Evolutionary conservation across 352 stramenopile species (phyloP).

Genomic region (Pythium vanterpoolii): DNA sequence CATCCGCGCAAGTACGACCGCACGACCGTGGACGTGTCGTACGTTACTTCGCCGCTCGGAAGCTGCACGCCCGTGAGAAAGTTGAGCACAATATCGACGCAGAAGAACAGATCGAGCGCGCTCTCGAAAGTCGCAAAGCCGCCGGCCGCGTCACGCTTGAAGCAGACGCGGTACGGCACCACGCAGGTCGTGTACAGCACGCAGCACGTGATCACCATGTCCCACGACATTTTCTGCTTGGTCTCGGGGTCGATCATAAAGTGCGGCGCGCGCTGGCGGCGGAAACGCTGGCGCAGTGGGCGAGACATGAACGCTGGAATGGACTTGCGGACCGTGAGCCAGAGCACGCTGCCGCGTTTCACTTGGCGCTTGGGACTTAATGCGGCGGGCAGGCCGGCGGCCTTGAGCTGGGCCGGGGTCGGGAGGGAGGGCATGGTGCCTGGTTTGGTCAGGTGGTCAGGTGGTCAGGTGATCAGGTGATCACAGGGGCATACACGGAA

Average conservation of each 20-base stretch:
- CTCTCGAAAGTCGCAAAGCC: slow-evolving; percentile 45
- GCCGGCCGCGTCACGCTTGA: slow-evolving; percentile 53
- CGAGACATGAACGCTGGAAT: slow-evolving; percentile 45
- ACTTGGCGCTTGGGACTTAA: slow-evolving; percentile 22
- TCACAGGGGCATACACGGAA: background rate
- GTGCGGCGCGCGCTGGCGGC: slow-evolving; percentile 26
- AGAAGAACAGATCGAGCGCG: slow-evolving; percentile 70
- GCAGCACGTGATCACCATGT: slow-evolving; percentile 53
- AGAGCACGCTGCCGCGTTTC: slow-evolving; percentile 45
- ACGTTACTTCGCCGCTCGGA: slow-evolving; percentile 57
- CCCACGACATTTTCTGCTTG: slow-evolving; percentile 56
- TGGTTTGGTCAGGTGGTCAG: no score
- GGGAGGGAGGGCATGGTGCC: slow-evolving; percentile 7
- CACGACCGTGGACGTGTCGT: slow-evolving; percentile 43
- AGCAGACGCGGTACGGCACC: slow-evolving; percentile 78
- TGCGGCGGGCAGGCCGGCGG: background rate
- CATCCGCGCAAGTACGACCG: slow-evolving; percentile 68
- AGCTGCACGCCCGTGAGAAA: slow-evolving; percentile 76
- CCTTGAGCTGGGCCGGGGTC: background rate
- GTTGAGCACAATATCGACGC: slow-evolving; percentile 73
- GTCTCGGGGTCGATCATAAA: slow-evolving; percentile 70
- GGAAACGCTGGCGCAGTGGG: slow-evolving; percentile 28
- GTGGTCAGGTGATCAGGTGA: no score
- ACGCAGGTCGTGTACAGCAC: slow-evolving; percentile 77
- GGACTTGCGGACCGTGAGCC: slow-evolving; percentile 48